These are phyloP conservation scores for Fagopyrum tataricum DNA, from an alignment of 148 eudicot genomes.

Conservation along the genomic window DNA sequence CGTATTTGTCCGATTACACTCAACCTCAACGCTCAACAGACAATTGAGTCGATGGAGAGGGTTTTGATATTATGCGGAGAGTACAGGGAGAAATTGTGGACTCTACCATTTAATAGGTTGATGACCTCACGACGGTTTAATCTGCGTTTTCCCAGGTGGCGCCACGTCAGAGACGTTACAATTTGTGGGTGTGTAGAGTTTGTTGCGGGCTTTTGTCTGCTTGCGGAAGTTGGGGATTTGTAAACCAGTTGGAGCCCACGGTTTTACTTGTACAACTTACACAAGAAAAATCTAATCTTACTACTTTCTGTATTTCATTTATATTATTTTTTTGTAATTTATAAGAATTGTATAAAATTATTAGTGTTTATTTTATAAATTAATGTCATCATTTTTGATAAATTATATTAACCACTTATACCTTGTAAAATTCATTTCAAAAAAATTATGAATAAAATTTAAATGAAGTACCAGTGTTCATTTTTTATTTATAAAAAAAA, in stretches of 20 bases:
- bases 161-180: not conserved
- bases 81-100: slow-evolving; percentile 4
- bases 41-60: not conserved
- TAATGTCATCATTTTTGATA: too few species aligned
- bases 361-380: too few species aligned
- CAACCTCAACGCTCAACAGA: not conserved
- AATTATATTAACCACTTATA: too few species aligned
- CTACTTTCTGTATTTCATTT: not conserved
- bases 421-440: too few species aligned
- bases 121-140: not conserved
- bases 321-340: too few species aligned
- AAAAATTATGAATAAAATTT: too few species aligned
- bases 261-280: too few species aligned
- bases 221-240: not conserved
- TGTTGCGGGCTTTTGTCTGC: not conserved
- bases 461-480: too few species aligned
- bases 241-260: slow-evolving; percentile 3
- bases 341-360: too few species aligned
- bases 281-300: too few species aligned
- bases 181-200: not conserved
- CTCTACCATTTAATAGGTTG: not conserved
- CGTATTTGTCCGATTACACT: not conserved
- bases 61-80: not conserved
- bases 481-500: too few species aligned
- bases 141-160: not conserved